phyloP scores from a whole-genome alignment of 2,329 filamentous ascomycete genomes.

The Calycina marina region DNA sequence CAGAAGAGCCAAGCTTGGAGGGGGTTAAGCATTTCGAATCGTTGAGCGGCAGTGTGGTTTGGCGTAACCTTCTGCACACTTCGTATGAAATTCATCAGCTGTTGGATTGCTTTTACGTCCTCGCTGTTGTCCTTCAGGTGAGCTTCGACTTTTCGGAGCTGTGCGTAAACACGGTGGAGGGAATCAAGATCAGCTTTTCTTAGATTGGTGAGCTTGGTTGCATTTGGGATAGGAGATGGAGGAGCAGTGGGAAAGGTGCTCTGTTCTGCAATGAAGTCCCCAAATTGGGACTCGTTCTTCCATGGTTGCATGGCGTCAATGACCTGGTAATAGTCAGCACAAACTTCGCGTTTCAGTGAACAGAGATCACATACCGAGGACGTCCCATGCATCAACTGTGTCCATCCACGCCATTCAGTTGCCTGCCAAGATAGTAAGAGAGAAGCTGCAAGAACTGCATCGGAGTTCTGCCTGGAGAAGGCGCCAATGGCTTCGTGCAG shows the following conservation, averaged over 20 bases:
- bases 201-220: conserved; percentile 42
- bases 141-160: conserved; percentile 52
- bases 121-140: conserved; percentile 56
- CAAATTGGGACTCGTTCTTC: conserved; percentile 80
- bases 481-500: conserved; percentile 74
- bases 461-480: conserved; percentile 76
- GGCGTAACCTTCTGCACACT: conserved; percentile 57
- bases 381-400: conserved; percentile 80
- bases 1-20: conserved; percentile 91
- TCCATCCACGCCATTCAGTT: conserved; percentile 91
- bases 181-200: conserved; percentile 57
- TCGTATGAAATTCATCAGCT: conserved; percentile 59
- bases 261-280: conserved; percentile 68
- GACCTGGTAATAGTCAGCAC: conserved; percentile 38
- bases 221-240: conserved; percentile 44
- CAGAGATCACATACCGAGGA: conserved; percentile 51
- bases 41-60: conserved; percentile 58
- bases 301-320: conserved; percentile 83
- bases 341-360: neutral
- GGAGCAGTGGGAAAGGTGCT: conserved; percentile 57
- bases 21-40: conserved; percentile 80
- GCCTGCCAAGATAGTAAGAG: conserved; percentile 92
- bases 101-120: conserved; percentile 51
- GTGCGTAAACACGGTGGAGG: conserved; percentile 50
- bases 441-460: conserved; percentile 83